Conservation (phyloP, 176 grass and related monocot species). For the Secale cereale region DNA sequence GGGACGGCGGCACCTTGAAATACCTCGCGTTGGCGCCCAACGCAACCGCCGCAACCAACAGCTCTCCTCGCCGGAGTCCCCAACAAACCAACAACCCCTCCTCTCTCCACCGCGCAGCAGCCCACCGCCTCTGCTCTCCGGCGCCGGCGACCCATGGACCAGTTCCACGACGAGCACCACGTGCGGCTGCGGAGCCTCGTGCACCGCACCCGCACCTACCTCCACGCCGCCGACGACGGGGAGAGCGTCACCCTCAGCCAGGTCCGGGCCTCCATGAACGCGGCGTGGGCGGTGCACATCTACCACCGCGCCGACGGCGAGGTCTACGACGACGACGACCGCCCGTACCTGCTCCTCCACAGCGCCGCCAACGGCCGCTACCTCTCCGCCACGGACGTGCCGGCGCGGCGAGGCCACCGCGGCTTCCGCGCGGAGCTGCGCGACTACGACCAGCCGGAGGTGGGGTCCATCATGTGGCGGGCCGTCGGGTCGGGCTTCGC, state of each 20-base stretch:
- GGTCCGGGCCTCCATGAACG: not conserved
- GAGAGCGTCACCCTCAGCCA: not conserved
- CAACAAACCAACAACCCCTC: not conserved
- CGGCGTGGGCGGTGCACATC: too few relatives aligned
- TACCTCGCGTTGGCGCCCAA: not conserved
- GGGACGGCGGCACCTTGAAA: not conserved
- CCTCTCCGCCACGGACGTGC: too few relatives aligned
- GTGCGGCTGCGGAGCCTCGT: slow-evolving; percentile 17
- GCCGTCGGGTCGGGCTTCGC: too few relatives aligned
- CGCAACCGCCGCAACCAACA: not conserved
- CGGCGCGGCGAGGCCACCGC: too few relatives aligned
- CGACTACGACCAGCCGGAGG: too few relatives aligned
- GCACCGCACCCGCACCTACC: not conserved
- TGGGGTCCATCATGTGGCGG: too few relatives aligned
- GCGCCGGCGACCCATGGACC: not conserved
- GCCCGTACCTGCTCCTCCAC: too few relatives aligned
- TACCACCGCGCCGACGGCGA: too few relatives aligned
- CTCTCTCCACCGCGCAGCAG: not conserved
- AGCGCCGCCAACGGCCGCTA: too few relatives aligned
- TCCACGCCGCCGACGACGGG: slow-evolving; percentile 19
- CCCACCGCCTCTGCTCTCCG: not conserved
- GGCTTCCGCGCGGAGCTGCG: too few relatives aligned
- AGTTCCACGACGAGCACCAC: not conserved
- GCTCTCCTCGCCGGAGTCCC: not conserved
- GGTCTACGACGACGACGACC: too few relatives aligned